Evolutionary conservation across 2,329 filamentous ascomycete species (phyloP).

Genomic region (Cercospora janseana): DNA sequence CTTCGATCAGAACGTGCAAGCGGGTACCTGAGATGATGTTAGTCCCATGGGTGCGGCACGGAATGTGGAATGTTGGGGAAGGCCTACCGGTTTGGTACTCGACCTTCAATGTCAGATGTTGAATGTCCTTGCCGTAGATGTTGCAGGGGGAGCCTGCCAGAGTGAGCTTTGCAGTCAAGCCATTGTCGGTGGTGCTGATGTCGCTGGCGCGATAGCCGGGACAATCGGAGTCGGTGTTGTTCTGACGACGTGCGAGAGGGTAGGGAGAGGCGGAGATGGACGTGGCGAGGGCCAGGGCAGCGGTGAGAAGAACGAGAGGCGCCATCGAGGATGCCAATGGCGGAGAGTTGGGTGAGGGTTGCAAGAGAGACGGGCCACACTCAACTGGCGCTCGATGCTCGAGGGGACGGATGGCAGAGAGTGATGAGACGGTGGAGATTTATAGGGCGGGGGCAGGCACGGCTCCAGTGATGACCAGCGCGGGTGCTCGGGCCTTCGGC

Average conservation of each 20-base stretch:
- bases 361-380: slow-evolving; percentile 1
- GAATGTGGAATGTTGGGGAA: slow-evolving; percentile 5
- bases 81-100: slow-evolving; percentile 59
- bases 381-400: not conserved
- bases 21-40: slow-evolving; percentile 42
- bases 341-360: not conserved
- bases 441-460: slow-evolving; percentile 12
- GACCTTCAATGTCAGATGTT: slow-evolving; percentile 57
- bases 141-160: slow-evolving; percentile 67
- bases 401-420: not conserved
- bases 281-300: slow-evolving; percentile 21
- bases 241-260: slow-evolving; percentile 24
- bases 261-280: slow-evolving; percentile 24
- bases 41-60: slow-evolving; percentile 1
- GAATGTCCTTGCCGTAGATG: slow-evolving; percentile 58
- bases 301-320: slow-evolving; percentile 17
- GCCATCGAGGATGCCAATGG: slow-evolving; percentile 18
- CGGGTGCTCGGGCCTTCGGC: slow-evolving; percentile 7
- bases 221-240: slow-evolving; percentile 44
- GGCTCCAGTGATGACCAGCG: slow-evolving; percentile 1
- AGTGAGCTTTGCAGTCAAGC: slow-evolving; percentile 66
- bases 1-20: slow-evolving; percentile 73
- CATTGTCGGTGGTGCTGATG: slow-evolving; percentile 52
- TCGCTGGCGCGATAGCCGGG: slow-evolving; percentile 68
- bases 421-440: slow-evolving; percentile 13